Conservation (phyloP, 352 stramenopile species). For the Discostella stelligera region DNA sequence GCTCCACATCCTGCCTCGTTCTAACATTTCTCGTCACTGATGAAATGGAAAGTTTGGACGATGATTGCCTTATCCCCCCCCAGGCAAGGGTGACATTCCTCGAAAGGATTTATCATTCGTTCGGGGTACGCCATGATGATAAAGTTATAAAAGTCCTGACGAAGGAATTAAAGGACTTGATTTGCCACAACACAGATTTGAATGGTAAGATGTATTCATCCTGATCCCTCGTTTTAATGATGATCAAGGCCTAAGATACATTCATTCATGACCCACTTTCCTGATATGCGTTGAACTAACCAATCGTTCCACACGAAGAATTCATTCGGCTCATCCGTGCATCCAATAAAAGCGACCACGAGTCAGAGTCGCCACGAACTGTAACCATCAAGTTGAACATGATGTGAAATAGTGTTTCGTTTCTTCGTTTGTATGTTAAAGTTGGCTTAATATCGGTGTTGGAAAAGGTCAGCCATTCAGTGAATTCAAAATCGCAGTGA, state of each 20-base stretch:
- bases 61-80: constrained; percentile 18
- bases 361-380: constrained; percentile 34
- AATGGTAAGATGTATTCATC: constrained; percentile 20
- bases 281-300: neutral
- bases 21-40: neutral
- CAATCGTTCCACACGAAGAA: constrained; percentile 10
- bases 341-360: constrained; percentile 26
- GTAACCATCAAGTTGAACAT: constrained; percentile 1
- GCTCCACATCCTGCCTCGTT: neutral
- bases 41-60: constrained; percentile 34
- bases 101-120: constrained; percentile 23
- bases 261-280: neutral
- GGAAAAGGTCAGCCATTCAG: neutral
- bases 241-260: neutral
- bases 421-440: neutral
- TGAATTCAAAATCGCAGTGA: neutral
- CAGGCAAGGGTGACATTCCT: constrained; percentile 32
- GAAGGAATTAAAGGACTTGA: constrained; percentile 39
- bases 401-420: neutral
- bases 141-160: constrained; percentile 30
- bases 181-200: constrained; percentile 53
- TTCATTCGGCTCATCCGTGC: constrained; percentile 50
- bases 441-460: neutral
- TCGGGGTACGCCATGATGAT: constrained; percentile 32
- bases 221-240: neutral